Conservation (phyloP, 495 filamentous ascomycete species). For the Xylaria castorea region DNA sequence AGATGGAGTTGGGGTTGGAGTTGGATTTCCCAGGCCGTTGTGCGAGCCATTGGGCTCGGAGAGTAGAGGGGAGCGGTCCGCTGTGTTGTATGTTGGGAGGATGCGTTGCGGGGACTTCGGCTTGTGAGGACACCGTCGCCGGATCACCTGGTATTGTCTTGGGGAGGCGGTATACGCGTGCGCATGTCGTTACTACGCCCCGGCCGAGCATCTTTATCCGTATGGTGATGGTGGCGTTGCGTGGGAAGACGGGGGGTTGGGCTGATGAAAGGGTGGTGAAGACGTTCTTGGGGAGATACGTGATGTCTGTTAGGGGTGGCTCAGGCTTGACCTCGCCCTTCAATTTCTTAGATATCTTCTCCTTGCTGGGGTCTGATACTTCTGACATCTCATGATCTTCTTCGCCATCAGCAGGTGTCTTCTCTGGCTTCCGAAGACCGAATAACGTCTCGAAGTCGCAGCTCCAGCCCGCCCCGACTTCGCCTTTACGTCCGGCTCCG, state of each 20-base stretch:
- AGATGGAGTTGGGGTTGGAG: conserved; percentile 9
- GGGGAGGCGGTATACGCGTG: conserved; percentile 57
- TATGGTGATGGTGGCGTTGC: conserved; percentile 42
- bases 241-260: conserved; percentile 22
- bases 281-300: conserved; percentile 39
- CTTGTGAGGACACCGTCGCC: conserved; percentile 36
- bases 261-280: conserved; percentile 36
- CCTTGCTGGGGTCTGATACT: neutral
- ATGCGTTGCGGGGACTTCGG: conserved; percentile 51
- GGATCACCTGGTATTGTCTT: neutral
- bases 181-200: conserved; percentile 49
- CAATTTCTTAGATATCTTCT: neutral
- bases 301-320: conserved; percentile 29
- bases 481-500: conserved; percentile 76
- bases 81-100: conserved; percentile 30
- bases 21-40: conserved; percentile 31
- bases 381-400: conserved; percentile 22
- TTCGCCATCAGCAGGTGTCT: conserved; percentile 29
- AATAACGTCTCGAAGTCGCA: conserved; percentile 84
- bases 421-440: conserved; percentile 31
- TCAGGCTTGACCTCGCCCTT: neutral
- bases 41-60: conserved; percentile 55
- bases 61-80: conserved; percentile 40
- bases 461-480: conserved; percentile 81
- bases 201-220: conserved; percentile 46